Evolutionary conservation across 2,329 filamentous ascomycete species (phyloP), one percentile per base, ranked within the genome.

Genomic region (Neospermospora avenae): DNA sequence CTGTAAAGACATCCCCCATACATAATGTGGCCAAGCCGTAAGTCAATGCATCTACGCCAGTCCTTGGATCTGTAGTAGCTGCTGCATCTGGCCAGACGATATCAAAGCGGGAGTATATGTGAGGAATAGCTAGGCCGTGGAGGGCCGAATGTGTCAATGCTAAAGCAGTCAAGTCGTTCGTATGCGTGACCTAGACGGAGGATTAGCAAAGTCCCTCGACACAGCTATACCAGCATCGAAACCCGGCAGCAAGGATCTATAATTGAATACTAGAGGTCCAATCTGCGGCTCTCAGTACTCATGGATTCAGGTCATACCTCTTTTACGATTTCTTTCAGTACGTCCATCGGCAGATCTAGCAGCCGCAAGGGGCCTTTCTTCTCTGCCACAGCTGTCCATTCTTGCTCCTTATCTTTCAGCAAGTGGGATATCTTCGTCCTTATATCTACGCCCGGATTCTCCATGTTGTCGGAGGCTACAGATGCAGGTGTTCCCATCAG

Each of bases 91-190:
- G 90, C 91, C 91, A 95, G 44, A 93, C 88, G 65, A 95, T 95
- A 71, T 95, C 90, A 74, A 95, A 95, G 62, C 89, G 84, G 18
- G 88, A 89, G 76, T 95, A 95, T 65, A 95, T 91, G 68, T 87
- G 85, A 18, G 90, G 90, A 24, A 91, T 86, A 0, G 89, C 84
- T 57, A 95, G 81, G 45, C 81, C 80, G 75, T 95, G 89, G 13
- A 96, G 81, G 28, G 87, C 86, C 14, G 90, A 91, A 75, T 91
- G 90, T 45, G 89, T 89, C 61, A 91, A 79, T 14, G 90, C 89
- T 42, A 95, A 81, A 14, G 89, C 86, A 0, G 88, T 91, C 62
- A 95, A 79, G 73, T 95, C 90, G 73, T 92, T 93, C 4, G 89
- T 91, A 71, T 92, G 87, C 3, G 87, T 90, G 57, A 93, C 82